A percentile compares a stretch with the other conserved stretches of the same genome.
Evolutionary conservation across 2,329 filamentous ascomycete species (phyloP).

Genomic region (Fusarium miscanthi): DNA sequence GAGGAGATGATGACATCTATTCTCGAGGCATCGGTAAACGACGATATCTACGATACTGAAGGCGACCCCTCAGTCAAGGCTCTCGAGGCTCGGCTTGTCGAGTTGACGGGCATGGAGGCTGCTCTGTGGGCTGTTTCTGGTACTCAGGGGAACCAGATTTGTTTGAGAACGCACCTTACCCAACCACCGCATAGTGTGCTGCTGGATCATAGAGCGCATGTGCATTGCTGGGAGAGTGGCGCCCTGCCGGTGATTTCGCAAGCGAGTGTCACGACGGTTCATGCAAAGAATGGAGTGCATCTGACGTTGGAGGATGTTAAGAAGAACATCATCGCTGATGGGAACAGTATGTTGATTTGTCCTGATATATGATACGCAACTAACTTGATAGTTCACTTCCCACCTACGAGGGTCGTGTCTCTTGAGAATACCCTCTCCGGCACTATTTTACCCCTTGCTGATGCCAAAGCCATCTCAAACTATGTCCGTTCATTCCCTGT

Average conservation of each 20-base stretch:
- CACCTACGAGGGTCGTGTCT: slow-evolving; percentile 80
- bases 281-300: slow-evolving; percentile 75
- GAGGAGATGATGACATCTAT: slow-evolving; percentile 46
- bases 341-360: slow-evolving; percentile 36
- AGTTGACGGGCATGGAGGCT: slow-evolving; percentile 45
- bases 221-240: slow-evolving; percentile 72
- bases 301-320: slow-evolving; percentile 80
- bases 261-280: slow-evolving; percentile 72
- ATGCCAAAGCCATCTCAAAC: slow-evolving; percentile 72
- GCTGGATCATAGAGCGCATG: slow-evolving; percentile 76
- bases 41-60: slow-evolving; percentile 45
- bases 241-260: slow-evolving; percentile 75
- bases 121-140: slow-evolving; percentile 44
- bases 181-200: slow-evolving; percentile 45
- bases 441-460: slow-evolving; percentile 77
- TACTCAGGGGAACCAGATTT: slow-evolving; percentile 46
- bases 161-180: slow-evolving; percentile 44
- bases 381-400: slow-evolving; percentile 74
- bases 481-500: slow-evolving; percentile 66
- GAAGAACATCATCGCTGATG: slow-evolving; percentile 44
- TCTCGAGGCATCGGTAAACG: slow-evolving; percentile 44
- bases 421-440: slow-evolving; percentile 86
- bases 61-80: slow-evolving; percentile 45
- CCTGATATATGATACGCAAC: not conserved
- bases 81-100: slow-evolving; percentile 35